Conservation (phyloP, 1,284 basidiomycete genomes). For the Microbotryomycetes sp. region DNA sequence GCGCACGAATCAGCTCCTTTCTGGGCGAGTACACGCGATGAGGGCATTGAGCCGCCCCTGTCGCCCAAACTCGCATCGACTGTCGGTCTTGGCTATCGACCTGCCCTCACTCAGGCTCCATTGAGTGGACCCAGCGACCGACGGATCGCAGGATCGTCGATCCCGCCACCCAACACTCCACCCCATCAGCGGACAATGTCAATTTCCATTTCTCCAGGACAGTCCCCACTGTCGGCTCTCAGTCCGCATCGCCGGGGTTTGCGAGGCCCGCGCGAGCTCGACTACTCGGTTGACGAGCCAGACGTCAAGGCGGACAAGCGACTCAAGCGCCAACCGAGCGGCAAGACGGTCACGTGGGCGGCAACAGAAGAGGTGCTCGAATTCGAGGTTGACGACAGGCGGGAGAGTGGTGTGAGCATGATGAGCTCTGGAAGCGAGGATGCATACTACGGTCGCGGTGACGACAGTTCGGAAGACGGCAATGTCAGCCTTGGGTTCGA, state of each 20-base stretch:
- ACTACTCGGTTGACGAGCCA: background rate
- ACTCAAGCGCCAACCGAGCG: slow-evolving; percentile 22
- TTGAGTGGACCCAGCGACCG: background rate
- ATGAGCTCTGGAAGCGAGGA: background rate
- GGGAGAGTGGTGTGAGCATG: slow-evolving; percentile 21
- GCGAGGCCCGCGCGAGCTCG: background rate
- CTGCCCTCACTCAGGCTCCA: background rate
- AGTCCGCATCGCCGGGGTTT: background rate
- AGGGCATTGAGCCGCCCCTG: background rate
- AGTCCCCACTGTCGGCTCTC: background rate
- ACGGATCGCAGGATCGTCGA: slow-evolving; percentile 2
- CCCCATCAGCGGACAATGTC: background rate
- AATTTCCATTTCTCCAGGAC: background rate
- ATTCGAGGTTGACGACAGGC: slow-evolving; percentile 26
- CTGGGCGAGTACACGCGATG: background rate
- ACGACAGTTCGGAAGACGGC: slow-evolving; percentile 1
- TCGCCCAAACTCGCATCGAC: background rate
- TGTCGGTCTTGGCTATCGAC: background rate
- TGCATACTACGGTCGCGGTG: slow-evolving; percentile 2
- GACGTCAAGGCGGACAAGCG: slow-evolving; percentile 15
- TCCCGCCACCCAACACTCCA: slow-evolving; percentile 13
- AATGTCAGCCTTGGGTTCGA: slow-evolving; percentile 11
- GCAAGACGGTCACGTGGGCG: slow-evolving; percentile 33
- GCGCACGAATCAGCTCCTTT: slow-evolving; percentile 20
- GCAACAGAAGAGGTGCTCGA: slow-evolving; percentile 33